A percentile compares a stretch with the other conserved stretches of the same genome.
phyloP scores from a whole-genome alignment of 306 rosid genomes.

The Boehmeria nivea region DNA sequence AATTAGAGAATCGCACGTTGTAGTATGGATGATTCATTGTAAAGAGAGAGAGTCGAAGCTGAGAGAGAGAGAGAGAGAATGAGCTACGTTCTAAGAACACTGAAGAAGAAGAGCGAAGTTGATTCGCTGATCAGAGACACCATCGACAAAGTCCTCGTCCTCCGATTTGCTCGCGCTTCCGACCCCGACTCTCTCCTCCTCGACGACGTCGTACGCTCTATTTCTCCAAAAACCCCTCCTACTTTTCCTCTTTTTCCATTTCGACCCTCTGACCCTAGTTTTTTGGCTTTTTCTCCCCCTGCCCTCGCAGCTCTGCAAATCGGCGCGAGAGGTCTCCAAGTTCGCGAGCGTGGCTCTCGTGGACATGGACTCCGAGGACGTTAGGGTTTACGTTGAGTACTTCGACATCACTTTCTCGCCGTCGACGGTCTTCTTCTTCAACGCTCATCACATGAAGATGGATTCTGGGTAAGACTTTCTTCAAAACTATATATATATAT shows the following conservation, averaged over 20 bases:
- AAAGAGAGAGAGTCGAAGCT: not conserved
- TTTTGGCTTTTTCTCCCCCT: not conserved
- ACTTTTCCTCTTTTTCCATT: not conserved
- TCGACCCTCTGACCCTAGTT: not conserved
- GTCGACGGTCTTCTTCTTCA: conserved; percentile 81
- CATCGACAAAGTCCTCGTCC: conserved; percentile 76
- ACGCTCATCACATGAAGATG: conserved; percentile 98
- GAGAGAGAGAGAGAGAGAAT: conserved; percentile 16
- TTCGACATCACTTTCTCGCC: conserved; percentile 78
- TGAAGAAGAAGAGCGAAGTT: conserved; percentile 60
- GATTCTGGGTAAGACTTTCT: conserved; percentile 65
- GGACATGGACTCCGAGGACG: conserved; percentile 66
- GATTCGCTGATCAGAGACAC: conserved; percentile 70
- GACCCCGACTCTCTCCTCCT: conserved; percentile 60
- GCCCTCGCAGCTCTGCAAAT: conserved; percentile 55
- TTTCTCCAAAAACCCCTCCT: not conserved
- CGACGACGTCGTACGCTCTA: conserved; percentile 51
- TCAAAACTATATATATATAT: no score
- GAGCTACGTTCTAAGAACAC: conserved; percentile 38
- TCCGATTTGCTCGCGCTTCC: conserved; percentile 74
- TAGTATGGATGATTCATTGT: no score
- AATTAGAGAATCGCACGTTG: no score
- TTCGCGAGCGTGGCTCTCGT: conserved; percentile 72
- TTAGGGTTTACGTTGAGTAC: conserved; percentile 67
- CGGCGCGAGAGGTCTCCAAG: conserved; percentile 74